Evolutionary conservation across 371 early-diverging fungal species (phyloP).

Genomic region (Coemansia sp.): DNA sequence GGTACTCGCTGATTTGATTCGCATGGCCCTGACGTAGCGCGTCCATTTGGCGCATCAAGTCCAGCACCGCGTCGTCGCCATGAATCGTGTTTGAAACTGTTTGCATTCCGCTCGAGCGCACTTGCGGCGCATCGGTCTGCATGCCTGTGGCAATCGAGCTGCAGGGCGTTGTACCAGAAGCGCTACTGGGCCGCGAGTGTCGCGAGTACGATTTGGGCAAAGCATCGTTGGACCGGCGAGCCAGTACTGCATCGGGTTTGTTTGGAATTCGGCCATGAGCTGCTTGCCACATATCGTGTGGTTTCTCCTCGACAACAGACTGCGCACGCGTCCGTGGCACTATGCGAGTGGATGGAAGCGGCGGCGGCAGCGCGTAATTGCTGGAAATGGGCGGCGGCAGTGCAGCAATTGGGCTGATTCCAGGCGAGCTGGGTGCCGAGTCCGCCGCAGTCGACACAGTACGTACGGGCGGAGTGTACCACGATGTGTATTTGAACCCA

Average conservation of each 20-base stretch:
- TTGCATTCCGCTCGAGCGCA: constrained; percentile 24
- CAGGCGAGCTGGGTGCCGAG: not conserved
- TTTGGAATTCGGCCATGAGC: constrained; percentile 9
- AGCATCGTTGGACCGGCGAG: constrained; percentile 24
- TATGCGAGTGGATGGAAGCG: constrained; percentile 29
- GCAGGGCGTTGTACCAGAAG: not conserved
- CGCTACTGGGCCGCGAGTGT: not conserved
- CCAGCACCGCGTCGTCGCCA: constrained; percentile 44
- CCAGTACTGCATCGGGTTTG: constrained; percentile 4
- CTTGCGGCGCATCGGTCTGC: constrained; percentile 20
- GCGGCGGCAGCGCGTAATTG: not conserved
- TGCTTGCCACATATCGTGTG: not conserved
- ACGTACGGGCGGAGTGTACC: constrained; percentile 13
- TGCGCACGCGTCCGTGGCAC: constrained; percentile 34
- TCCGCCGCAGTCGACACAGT: not conserved
- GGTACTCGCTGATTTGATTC: constrained; percentile 46
- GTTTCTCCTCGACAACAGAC: constrained; percentile 5
- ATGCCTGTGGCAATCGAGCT: constrained; percentile 22
- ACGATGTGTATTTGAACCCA: constrained; percentile 13
- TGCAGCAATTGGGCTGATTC: not conserved
- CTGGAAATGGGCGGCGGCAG: not conserved
- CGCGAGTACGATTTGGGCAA: constrained; percentile 23
- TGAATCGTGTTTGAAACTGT: constrained; percentile 26
- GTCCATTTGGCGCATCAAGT: constrained; percentile 48
- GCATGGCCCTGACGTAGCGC: constrained; percentile 31